Percentiles rank a stretch among this genome's conserved stretches.
Evolutionary conservation across 1,284 basidiomycete species (phyloP).

Genomic region (Rhodotorula sp.): DNA sequence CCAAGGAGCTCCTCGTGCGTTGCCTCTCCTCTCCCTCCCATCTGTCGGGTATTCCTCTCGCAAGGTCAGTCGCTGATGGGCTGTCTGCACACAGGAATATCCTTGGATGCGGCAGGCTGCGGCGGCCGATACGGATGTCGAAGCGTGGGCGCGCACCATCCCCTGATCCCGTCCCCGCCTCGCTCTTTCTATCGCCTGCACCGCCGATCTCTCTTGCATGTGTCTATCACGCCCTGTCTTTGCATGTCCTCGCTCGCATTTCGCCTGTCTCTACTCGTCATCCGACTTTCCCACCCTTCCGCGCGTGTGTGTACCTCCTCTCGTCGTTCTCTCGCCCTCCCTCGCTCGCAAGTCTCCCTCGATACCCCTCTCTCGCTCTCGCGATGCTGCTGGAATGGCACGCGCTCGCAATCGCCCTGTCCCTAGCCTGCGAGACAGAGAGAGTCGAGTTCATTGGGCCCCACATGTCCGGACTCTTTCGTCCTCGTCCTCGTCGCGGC

Average conservation of each 20-base stretch:
- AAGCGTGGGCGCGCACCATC: conserved; percentile 46
- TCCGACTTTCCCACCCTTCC: not conserved
- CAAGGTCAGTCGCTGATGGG: too few species aligned
- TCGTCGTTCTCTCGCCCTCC: too few species aligned
- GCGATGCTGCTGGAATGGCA: not conserved
- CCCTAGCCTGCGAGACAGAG: too few species aligned
- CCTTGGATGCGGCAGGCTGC: conserved; percentile 43
- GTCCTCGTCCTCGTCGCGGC: not conserved
- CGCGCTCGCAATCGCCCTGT: not conserved
- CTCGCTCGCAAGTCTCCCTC: not conserved
- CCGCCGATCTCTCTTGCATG: too few species aligned
- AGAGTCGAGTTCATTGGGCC: too few species aligned
- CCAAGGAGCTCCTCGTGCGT: conserved; percentile 71
- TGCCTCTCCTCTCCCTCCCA: not conserved
- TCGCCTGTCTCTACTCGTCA: too few species aligned
- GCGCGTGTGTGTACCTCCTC: not conserved
- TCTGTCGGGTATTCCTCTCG: not conserved
- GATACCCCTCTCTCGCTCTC: not conserved
- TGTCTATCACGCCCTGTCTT: too few species aligned
- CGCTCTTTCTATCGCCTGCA: not conserved
- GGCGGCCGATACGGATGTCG: conserved; percentile 44
- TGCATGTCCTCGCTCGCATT: too few species aligned
- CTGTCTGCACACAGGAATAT: conserved; percentile 40
- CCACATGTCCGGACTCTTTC: too few species aligned
- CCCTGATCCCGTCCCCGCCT: conserved; percentile 20